phyloP scores from a whole-genome alignment of 441 rosid genomes.

The Erodium texanum region DNA sequence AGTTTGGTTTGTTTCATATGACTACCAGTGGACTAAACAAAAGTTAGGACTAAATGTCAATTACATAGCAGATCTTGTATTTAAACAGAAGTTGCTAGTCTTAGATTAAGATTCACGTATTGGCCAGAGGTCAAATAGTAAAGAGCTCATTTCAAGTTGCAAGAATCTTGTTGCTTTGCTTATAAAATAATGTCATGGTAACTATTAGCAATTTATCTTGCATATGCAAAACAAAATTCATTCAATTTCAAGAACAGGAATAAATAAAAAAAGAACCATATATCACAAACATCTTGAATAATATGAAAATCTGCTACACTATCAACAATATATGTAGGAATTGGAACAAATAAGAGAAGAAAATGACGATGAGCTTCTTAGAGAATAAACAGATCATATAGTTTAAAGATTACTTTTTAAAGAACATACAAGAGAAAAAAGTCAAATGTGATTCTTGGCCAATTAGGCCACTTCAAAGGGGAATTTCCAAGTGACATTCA shows the following conservation, averaged over 20 bases:
- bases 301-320: not conserved
- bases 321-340: not conserved
- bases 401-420: not conserved
- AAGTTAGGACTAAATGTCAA: not conserved
- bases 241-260: not conserved
- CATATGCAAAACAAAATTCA: not conserved
- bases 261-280: not conserved
- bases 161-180: not conserved
- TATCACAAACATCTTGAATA: not conserved
- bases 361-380: not conserved
- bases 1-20: not conserved
- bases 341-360: not conserved
- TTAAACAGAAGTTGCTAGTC: not conserved
- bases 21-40: too few species aligned
- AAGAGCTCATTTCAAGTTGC: conserved; percentile 3
- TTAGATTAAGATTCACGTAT: not conserved
- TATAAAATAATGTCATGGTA: not conserved
- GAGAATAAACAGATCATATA: not conserved
- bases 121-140: not conserved
- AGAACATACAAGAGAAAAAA: not conserved
- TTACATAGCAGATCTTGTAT: not conserved
- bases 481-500: not conserved
- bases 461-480: not conserved
- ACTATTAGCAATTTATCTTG: not conserved
- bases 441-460: not conserved